Evolutionary conservation across 352 stramenopile genomes (phyloP).

Genomic region (Globisporangium megalacanthum): DNA sequence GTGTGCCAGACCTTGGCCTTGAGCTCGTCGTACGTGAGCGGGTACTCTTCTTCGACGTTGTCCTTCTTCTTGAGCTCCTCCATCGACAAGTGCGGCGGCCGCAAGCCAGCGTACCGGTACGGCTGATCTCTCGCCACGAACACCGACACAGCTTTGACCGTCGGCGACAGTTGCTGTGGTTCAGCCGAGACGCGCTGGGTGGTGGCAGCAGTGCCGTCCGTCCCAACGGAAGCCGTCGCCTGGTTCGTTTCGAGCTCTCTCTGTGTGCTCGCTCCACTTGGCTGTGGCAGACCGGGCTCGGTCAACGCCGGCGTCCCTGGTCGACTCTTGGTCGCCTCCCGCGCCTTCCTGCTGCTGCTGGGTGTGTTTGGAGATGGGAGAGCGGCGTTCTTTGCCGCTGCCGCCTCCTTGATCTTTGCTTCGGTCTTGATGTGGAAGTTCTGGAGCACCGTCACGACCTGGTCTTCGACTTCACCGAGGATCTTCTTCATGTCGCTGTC

Average conservation of each 20-base stretch:
- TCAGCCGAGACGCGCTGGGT: background rate
- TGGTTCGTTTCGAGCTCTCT: background rate
- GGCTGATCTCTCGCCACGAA: constrained; percentile 61
- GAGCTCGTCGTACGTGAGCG: constrained; percentile 82
- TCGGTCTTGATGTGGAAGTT: constrained; percentile 60
- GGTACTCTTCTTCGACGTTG: constrained; percentile 82
- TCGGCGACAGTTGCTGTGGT: constrained; percentile 17
- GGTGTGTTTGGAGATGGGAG: too few species aligned
- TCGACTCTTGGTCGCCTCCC: constrained; percentile 1
- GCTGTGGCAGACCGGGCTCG: too few species aligned
- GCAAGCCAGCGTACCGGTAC: constrained; percentile 62
- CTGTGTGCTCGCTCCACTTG: too few species aligned
- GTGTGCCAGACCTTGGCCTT: constrained; percentile 79
- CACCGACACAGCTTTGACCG: constrained; percentile 25
- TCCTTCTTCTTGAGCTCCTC: constrained; percentile 82
- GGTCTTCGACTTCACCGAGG: constrained; percentile 71
- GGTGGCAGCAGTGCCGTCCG: background rate
- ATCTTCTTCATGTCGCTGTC: constrained; percentile 71
- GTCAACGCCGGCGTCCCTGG: background rate
- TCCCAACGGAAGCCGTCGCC: background rate
- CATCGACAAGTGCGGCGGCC: constrained; percentile 62
- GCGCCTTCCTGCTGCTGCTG: background rate
- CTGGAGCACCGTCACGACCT: constrained; percentile 60
- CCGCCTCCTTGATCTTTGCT: constrained; percentile 28
- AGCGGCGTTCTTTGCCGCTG: constrained; percentile 5